Conservation (phyloP, 805 yeast species). For the Metschnikowia picachoensis region DNA sequence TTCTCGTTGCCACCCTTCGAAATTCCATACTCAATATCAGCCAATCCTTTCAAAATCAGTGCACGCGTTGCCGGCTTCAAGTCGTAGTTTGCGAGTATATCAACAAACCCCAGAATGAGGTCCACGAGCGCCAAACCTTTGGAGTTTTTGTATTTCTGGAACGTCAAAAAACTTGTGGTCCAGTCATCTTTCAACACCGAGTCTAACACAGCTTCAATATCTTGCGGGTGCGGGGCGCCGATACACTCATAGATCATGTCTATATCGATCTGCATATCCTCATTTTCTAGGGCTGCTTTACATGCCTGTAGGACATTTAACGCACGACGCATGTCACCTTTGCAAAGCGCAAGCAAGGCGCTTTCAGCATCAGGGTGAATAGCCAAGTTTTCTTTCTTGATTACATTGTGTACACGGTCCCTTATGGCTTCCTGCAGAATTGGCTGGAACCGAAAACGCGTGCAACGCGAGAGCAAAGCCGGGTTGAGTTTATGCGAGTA, state of each 20-base stretch:
- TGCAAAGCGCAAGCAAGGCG: conserved; percentile 67
- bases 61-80: conserved; percentile 60
- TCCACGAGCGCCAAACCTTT: conserved; percentile 92
- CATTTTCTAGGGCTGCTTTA: conserved; percentile 57
- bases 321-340: conserved; percentile 96
- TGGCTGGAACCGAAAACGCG: conserved; percentile 91
- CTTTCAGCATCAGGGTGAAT: conserved; percentile 56
- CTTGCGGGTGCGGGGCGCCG: conserved; percentile 92
- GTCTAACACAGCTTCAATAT: conserved; percentile 69
- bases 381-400: conserved; percentile 60
- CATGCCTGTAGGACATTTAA: conserved; percentile 93
- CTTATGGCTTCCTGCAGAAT: conserved; percentile 63
- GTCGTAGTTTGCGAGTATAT: conserved; percentile 64
- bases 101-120: conserved; percentile 70
- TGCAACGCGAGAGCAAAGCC: conserved; percentile 90
- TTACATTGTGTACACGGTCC: conserved; percentile 64
- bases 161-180: conserved; percentile 67
- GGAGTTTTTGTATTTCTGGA: conserved; percentile 57
- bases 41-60: conserved; percentile 61
- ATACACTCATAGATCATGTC: conserved; percentile 88
- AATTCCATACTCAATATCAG: conserved; percentile 88
- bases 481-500: conserved; percentile 95
- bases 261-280: conserved; percentile 50
- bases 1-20: conserved; percentile 91
- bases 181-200: conserved; percentile 85